A percentile compares a stretch with the other conserved stretches of the same genome.
phyloP scores from a whole-genome alignment of 164 flowering plant species.

The Magnolia kwangsiensis region DNA sequence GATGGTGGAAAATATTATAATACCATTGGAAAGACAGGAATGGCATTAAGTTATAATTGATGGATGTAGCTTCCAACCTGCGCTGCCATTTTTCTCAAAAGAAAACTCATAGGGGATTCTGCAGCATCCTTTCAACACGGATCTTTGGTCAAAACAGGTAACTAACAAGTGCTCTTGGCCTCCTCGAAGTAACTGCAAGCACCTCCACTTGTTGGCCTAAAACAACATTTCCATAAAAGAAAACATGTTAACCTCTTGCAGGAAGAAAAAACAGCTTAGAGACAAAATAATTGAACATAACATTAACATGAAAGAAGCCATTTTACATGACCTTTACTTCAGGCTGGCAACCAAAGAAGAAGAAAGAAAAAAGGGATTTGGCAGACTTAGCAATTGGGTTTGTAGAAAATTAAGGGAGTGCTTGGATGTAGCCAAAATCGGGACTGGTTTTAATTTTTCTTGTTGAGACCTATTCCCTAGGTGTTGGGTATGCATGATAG shows the following conservation, averaged over 20 bases:
- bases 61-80: no score
- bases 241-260: not conserved
- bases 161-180: constrained; percentile 4
- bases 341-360: not conserved
- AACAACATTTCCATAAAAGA: constrained; percentile 3
- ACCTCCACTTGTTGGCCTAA: constrained; percentile 74
- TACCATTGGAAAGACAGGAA: no score
- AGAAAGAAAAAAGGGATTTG: not conserved
- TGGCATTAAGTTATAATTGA: no score
- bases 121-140: no score
- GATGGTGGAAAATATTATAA: no score
- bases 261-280: not conserved
- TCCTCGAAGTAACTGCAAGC: constrained; percentile 23
- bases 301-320: not conserved
- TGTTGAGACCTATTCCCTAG: no score
- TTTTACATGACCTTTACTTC: not conserved
- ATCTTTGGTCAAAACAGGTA: no score
- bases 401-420: not conserved
- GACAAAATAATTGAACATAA: not conserved
- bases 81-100: no score
- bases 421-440: not conserved
- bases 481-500: no score
- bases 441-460: no score
- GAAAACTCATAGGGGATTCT: no score
- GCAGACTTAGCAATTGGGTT: not conserved